Evolutionary conservation across 2,329 filamentous ascomycete species (phyloP).

Genomic region (Sporothrix dimorphospora): DNA sequence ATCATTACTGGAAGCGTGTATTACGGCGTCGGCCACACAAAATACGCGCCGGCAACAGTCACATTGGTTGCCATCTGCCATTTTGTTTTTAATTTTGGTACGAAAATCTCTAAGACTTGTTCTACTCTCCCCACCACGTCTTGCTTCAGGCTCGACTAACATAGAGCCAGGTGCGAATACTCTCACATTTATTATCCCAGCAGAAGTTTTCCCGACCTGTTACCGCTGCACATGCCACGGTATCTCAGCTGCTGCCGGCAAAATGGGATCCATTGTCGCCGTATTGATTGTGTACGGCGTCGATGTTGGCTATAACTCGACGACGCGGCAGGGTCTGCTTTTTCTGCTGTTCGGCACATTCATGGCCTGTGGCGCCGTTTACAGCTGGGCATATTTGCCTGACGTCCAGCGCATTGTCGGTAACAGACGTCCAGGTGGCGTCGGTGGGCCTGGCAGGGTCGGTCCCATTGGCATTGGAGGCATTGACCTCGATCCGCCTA

Average conservation of each 20-base stretch:
- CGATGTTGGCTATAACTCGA: slow-evolving; percentile 48
- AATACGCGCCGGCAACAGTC: slow-evolving; percentile 51
- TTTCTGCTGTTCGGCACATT: slow-evolving; percentile 56
- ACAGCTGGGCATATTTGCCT: slow-evolving; percentile 57
- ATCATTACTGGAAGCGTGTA: slow-evolving; percentile 55
- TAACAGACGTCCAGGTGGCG: slow-evolving; percentile 36
- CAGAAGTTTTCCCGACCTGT: slow-evolving; percentile 66
- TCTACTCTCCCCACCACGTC: not conserved
- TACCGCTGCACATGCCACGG: slow-evolving; percentile 66
- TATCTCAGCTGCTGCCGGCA: slow-evolving; percentile 63
- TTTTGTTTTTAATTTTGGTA: slow-evolving; percentile 60
- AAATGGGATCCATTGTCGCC: slow-evolving; percentile 59
- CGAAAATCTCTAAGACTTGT: slow-evolving; percentile 23
- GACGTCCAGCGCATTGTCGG: slow-evolving; percentile 49
- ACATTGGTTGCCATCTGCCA: slow-evolving; percentile 57
- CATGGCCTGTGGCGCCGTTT: slow-evolving; percentile 53
- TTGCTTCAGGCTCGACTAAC: not conserved
- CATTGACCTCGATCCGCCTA: not conserved
- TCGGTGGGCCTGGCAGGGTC: not conserved
- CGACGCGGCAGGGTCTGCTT: slow-evolving; percentile 51
- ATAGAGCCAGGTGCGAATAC: slow-evolving; percentile 57
- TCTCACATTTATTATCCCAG: slow-evolving; percentile 66
- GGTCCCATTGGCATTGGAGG: slow-evolving; percentile 12
- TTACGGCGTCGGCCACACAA: slow-evolving; percentile 50
- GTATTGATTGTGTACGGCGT: slow-evolving; percentile 56